Conservation (phyloP, 768 basidiomycete genomes). For the Lentinula guzmanii region DNA sequence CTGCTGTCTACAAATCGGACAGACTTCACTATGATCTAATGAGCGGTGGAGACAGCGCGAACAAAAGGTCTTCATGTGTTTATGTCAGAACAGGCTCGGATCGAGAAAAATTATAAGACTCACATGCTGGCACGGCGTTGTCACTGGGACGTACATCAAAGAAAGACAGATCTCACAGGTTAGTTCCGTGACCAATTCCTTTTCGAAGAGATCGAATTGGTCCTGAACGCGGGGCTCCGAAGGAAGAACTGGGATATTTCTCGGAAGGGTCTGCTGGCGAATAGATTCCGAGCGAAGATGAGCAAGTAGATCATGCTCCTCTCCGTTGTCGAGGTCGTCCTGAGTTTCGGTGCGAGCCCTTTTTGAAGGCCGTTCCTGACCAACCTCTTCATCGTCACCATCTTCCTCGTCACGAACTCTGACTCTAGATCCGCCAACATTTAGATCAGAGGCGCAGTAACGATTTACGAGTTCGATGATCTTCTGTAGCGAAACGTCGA, state of each 20-base stretch:
- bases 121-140: constrained; percentile 94
- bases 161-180: constrained; percentile 90
- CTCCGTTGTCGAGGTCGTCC: constrained; percentile 19
- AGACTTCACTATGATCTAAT: constrained; percentile 75
- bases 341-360: not conserved
- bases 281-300: constrained; percentile 28
- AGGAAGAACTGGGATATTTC: constrained; percentile 25
- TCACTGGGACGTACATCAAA: constrained; percentile 80
- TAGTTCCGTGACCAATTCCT: constrained; percentile 62
- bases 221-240: constrained; percentile 13
- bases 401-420: constrained; percentile 21
- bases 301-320: constrained; percentile 27
- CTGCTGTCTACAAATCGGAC: constrained; percentile 81
- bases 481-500: constrained; percentile 58
- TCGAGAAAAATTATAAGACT: constrained; percentile 22
- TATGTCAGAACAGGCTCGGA: constrained; percentile 5
- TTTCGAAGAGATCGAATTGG: constrained; percentile 39
- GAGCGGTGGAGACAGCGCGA: constrained; percentile 83
- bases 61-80: constrained; percentile 72
- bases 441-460: constrained; percentile 7
- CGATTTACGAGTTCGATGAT: constrained; percentile 38
- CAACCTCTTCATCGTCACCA: constrained; percentile 24
- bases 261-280: constrained; percentile 22
- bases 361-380: constrained; percentile 10
- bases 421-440: not conserved